Evolutionary conservation across 768 basidiomycete genomes (phyloP).

Genomic region (Floccularia luteovirens): DNA sequence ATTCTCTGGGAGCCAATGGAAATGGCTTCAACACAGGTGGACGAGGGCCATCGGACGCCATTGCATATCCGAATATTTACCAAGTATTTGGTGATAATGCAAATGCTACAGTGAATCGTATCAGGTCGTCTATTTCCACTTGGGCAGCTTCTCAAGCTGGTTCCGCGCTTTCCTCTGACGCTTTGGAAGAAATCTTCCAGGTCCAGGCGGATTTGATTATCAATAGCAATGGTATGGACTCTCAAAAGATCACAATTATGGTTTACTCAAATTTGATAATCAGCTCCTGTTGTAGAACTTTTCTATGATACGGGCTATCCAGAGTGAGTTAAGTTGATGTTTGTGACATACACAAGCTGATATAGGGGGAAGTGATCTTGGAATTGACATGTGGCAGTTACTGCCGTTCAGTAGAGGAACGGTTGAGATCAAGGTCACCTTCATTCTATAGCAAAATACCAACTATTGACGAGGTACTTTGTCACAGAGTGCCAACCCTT

Average conservation of each 20-base stretch:
- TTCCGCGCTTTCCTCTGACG: slow-evolving; percentile 28
- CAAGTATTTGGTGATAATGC: slow-evolving; percentile 33
- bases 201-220: slow-evolving; percentile 41
- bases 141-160: slow-evolving; percentile 39
- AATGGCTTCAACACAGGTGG: slow-evolving; percentile 33
- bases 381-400: slow-evolving; percentile 45
- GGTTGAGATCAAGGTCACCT: slow-evolving; percentile 34
- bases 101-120: slow-evolving; percentile 22
- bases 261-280: slow-evolving; percentile 1
- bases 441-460: neutral
- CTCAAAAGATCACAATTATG: neutral
- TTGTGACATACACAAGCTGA: neutral
- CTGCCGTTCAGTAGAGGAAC: slow-evolving; percentile 48
- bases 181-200: slow-evolving; percentile 33
- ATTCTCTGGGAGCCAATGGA: slow-evolving; percentile 28
- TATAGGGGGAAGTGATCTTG: slow-evolving; percentile 28
- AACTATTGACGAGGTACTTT: neutral
- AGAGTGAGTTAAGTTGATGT: slow-evolving; percentile 19
- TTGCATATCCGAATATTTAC: slow-evolving; percentile 44
- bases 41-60: slow-evolving; percentile 36
- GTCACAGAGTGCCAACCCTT: slow-evolving; percentile 40
- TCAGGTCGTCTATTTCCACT: slow-evolving; percentile 23
- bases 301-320: slow-evolving; percentile 41
- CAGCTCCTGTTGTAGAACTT: slow-evolving; percentile 39
- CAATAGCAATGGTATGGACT: slow-evolving; percentile 31